phyloP scores from a whole-genome alignment of 2,329 filamentous ascomycete species.

The Hymenoscyphus fraxineus region DNA sequence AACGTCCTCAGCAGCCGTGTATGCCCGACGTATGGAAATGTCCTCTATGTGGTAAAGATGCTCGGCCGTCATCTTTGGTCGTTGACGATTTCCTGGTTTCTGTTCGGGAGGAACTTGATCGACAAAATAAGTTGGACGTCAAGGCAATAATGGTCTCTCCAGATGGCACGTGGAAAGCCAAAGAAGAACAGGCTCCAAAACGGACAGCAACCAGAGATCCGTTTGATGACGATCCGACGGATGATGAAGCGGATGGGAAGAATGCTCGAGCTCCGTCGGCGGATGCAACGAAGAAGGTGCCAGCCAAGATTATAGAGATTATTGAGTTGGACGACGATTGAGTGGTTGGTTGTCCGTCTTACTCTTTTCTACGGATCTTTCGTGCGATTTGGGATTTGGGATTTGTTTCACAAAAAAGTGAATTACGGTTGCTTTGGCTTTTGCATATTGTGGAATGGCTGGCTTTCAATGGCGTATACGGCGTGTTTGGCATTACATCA shows the following conservation, averaged over 20 bases:
- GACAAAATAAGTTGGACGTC: constrained; percentile 45
- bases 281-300: neutral
- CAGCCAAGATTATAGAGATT: constrained; percentile 19
- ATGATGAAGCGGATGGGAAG: constrained; percentile 10
- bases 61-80: constrained; percentile 65
- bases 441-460: neutral
- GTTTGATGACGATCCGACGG: constrained; percentile 19
- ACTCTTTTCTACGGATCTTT: neutral
- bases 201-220: constrained; percentile 24
- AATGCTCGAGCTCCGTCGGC: neutral
- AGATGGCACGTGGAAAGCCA: constrained; percentile 63
- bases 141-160: constrained; percentile 60
- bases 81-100: constrained; percentile 70
- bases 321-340: constrained; percentile 28
- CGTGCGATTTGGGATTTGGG: neutral
- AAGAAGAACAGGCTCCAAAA: constrained; percentile 34
- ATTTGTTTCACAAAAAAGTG: neutral
- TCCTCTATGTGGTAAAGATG: constrained; percentile 76
- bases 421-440: neutral
- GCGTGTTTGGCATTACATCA: neutral
- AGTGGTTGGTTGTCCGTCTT: neutral
- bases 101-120: constrained; percentile 54
- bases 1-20: constrained; percentile 48
- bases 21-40: constrained; percentile 77
- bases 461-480: neutral